A percentile compares a stretch with the other conserved stretches of the same genome.
Evolutionary conservation across 495 filamentous ascomycete species (phyloP).

Genomic region (Extremus antarcticus): DNA sequence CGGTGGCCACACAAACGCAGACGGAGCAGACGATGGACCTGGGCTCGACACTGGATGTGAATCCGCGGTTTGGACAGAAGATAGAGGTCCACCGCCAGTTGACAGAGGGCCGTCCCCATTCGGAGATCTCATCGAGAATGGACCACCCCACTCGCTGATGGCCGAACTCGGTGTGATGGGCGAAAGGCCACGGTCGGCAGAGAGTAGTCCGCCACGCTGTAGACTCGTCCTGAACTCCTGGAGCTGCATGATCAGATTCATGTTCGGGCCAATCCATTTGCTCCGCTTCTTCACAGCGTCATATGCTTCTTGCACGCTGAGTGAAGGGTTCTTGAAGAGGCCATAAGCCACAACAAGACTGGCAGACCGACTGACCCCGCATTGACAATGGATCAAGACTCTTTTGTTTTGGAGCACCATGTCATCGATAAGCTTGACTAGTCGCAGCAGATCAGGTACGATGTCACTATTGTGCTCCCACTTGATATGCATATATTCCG

Average conservation of each 20-base stretch:
- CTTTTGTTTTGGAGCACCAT: conserved; percentile 69
- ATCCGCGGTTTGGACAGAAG: conserved; percentile 4
- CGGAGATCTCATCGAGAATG: conserved; percentile 4
- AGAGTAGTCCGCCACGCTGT: conserved; percentile 29
- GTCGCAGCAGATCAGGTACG: conserved; percentile 64
- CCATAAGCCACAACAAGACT: conserved; percentile 95
- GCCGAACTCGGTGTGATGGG: conserved; percentile 19
- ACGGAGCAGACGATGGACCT: conserved; percentile 23
- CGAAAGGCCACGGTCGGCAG: conserved; percentile 11
- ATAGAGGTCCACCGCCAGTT: conserved; percentile 3
- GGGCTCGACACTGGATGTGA: conserved; percentile 6
- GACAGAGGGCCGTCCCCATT: background rate
- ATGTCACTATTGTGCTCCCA: conserved; percentile 99
- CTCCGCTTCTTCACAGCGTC: conserved; percentile 80
- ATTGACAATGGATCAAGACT: conserved; percentile 88
- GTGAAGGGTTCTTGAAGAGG: conserved; percentile 74
- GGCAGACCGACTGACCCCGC: conserved; percentile 92
- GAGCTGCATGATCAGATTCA: conserved; percentile 94
- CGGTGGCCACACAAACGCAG: conserved; percentile 14
- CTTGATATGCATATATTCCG: conserved; percentile 89
- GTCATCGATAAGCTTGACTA: conserved; percentile 83
- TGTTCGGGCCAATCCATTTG: conserved; percentile 94
- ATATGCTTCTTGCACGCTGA: conserved; percentile 90
- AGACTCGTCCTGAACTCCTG: conserved; percentile 79
- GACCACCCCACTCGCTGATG: conserved; percentile 15